Base-by-base conservation (phyloP, 2,329 filamentous ascomycete species). In the Ceratocystis albifundus region DNA sequence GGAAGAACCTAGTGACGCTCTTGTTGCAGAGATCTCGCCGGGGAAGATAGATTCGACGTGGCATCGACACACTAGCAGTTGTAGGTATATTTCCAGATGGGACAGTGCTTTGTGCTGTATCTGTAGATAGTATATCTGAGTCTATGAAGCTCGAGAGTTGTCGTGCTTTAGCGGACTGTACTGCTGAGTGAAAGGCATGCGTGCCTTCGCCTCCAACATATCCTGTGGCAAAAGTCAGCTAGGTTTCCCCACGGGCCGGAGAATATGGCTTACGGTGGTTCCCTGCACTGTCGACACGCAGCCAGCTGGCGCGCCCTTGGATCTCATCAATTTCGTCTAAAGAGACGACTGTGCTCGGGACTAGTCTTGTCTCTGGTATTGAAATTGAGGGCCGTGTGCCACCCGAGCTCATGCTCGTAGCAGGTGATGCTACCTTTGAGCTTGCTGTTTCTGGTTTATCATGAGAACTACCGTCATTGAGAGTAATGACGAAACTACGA, bases 1-100 rank as follows among this genome's bases (percentile, higher is more conserved):
- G 64, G 65, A 73, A 72, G 68, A 72, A 73, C 61, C 72, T 70
- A 17, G 70, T 69, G 1, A 73, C 69, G 61, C 72, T 72, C 61
- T 69, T 70, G 62, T 71, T 69, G 63, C 71, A 72, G 8, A 73
- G 69, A 61, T 73, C 71, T 17, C 72, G 70, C 6, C 71, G 69
- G 0, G 72, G 72, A 3, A 73, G 64, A 46, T 70, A 72, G 20
- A 73, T 70, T 41, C 71, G 71, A 20, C 65, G 61, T 10, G 46
- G 67, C 25, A 70, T 69, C 5, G 69, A 62, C 0, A 70, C 70
- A 3, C 70, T 69, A 0, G 69, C 65, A 2, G 67, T 65, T 0
- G 45, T 17, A 25, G n/a, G 63, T 30, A 62, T 48, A 28, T 32
- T 48, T 41, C 10, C 10, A 41, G 36, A 41, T 12, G 22, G 10